These are phyloP conservation scores for Aspergillus sojae DNA, from an alignment of 2,329 filamentous ascomycete species.

Conservation along the genomic window DNA sequence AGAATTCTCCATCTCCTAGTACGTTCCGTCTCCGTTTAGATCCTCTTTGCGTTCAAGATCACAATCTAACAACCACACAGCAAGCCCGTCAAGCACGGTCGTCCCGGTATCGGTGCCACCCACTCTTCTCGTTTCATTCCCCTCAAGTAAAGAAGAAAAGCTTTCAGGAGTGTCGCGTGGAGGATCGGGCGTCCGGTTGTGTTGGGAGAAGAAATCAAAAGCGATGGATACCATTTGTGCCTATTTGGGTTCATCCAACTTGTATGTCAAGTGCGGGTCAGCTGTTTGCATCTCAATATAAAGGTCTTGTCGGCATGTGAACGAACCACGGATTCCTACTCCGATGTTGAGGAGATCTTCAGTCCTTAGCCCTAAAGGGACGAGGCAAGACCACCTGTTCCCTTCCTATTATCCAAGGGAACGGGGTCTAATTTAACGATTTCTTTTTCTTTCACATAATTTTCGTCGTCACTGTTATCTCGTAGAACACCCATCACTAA, in stretches of 20 bases:
- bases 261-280: slow-evolving; percentile 44
- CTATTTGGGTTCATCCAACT: slow-evolving; percentile 36
- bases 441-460: slow-evolving; percentile 11
- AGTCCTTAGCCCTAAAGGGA: slow-evolving; percentile 7
- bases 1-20: slow-evolving; percentile 99
- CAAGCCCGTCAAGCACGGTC: slow-evolving; percentile 99
- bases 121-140: slow-evolving; percentile 99
- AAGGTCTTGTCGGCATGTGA: slow-evolving; percentile 42
- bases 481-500: not conserved
- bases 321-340: slow-evolving; percentile 19
- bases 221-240: slow-evolving; percentile 37
- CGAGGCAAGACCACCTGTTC: slow-evolving; percentile 16
- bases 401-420: slow-evolving; percentile 17
- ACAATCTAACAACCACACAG: slow-evolving; percentile 64
- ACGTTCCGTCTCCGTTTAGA: slow-evolving; percentile 51
- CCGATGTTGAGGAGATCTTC: slow-evolving; percentile 18
- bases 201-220: slow-evolving; percentile 39
- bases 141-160: slow-evolving; percentile 78
- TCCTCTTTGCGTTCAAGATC: not conserved
- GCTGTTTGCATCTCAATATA: slow-evolving; percentile 45
- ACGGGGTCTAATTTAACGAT: slow-evolving; percentile 28
- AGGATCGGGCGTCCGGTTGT: slow-evolving; percentile 34
- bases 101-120: slow-evolving; percentile 99
- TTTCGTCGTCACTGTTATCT: not conserved
- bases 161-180: slow-evolving; percentile 41